Evolutionary conservation across 352 stramenopile genomes (phyloP).

Genomic region (Blastocystis sp.): DNA sequence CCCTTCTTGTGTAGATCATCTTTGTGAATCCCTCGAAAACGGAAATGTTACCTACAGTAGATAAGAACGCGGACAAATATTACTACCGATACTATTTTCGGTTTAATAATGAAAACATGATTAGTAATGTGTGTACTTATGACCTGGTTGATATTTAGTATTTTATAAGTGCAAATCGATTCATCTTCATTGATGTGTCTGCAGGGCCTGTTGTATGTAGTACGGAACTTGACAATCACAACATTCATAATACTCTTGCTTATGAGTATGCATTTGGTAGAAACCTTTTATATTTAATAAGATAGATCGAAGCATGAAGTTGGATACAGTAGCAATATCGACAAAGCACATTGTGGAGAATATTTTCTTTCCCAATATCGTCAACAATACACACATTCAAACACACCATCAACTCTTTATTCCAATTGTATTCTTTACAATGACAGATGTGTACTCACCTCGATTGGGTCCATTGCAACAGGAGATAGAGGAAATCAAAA

Average conservation of each 20-base stretch:
- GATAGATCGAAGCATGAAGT: constrained; percentile 26
- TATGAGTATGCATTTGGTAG: constrained; percentile 28
- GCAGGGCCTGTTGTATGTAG: constrained; percentile 4
- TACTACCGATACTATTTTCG: constrained; percentile 63
- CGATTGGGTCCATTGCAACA: neutral
- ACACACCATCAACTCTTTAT: neutral
- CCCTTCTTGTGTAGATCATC: constrained; percentile 13
- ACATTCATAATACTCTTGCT: constrained; percentile 48
- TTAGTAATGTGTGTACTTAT: neutral
- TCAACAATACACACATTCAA: constrained; percentile 2
- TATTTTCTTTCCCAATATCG: constrained; percentile 50
- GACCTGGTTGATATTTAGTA: neutral
- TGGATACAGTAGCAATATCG: neutral
- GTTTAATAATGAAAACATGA: constrained; percentile 51
- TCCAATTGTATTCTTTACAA: constrained; percentile 39
- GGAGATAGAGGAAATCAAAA: constrained; percentile 38
- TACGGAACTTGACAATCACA: constrained; percentile 32
- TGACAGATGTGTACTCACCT: neutral
- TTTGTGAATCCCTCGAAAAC: constrained; percentile 53
- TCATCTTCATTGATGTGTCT: constrained; percentile 22
- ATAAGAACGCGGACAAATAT: constrained; percentile 44
- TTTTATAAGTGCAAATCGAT: neutral
- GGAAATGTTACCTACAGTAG: constrained; percentile 6
- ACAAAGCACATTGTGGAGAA: neutral
- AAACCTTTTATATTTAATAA: neutral